A percentile compares a stretch with the other conserved stretches of the same genome.
These are phyloP conservation scores for Pseudogymnoascus destructans DNA, from an alignment of 2,329 filamentous ascomycete species.

Conservation along the genomic window DNA sequence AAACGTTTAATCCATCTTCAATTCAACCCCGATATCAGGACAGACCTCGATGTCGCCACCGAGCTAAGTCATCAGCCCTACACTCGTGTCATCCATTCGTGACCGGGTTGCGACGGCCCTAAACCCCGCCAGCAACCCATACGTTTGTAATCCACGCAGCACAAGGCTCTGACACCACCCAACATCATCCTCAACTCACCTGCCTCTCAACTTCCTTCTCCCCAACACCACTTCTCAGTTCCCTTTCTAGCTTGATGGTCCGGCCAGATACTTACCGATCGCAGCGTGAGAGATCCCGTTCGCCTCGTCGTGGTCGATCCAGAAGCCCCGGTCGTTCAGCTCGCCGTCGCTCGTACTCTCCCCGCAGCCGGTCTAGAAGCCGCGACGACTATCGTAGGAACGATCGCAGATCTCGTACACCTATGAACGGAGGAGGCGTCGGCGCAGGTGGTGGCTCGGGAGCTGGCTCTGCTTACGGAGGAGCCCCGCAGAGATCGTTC, in stretches of 20 bases:
- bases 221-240: slow-evolving; percentile 9
- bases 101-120: not conserved
- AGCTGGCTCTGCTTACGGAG: slow-evolving; percentile 51
- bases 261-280: slow-evolving; percentile 25
- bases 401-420: slow-evolving; percentile 69
- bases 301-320: slow-evolving; percentile 66
- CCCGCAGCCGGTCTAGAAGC: slow-evolving; percentile 66
- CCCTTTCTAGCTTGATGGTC: slow-evolving; percentile 19
- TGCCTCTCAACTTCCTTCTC: slow-evolving; percentile 12
- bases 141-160: slow-evolving; percentile 9
- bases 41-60: not conserved
- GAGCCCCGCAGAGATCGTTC: slow-evolving; percentile 59
- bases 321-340: slow-evolving; percentile 62
- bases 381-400: slow-evolving; percentile 64
- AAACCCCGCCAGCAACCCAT: not conserved
- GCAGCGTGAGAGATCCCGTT: slow-evolving; percentile 75
- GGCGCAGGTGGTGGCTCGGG: slow-evolving; percentile 57
- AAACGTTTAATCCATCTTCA: slow-evolving; percentile 2
- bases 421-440: slow-evolving; percentile 61
- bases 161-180: slow-evolving; percentile 11
- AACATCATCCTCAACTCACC: slow-evolving; percentile 9
- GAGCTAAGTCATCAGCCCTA: slow-evolving; percentile 8
- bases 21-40: slow-evolving; percentile 14
- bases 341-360: slow-evolving; percentile 65
- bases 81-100: slow-evolving; percentile 9